Conservation (phyloP, 129 eudicot genomes). For the Artemisia annua region DNA sequence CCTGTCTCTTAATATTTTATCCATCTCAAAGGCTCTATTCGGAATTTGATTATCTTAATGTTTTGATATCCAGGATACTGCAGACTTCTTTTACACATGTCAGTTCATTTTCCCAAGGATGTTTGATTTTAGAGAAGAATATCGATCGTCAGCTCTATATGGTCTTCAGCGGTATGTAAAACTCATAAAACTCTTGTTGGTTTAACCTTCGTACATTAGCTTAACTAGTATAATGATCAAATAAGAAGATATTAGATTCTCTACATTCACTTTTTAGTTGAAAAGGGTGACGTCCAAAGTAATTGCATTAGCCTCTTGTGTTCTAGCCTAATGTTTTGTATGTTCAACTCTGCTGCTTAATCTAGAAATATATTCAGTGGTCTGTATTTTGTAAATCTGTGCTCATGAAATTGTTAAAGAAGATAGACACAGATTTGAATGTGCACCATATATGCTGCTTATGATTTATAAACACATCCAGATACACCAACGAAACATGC, state of each 20-base stretch:
- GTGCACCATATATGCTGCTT: neutral
- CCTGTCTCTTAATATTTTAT: neutral
- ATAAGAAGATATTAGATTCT: conserved; percentile 5
- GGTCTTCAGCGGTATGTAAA: conserved; percentile 22
- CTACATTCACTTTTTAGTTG: neutral
- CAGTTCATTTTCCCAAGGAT: conserved; percentile 5
- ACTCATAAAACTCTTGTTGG: conserved; percentile 1
- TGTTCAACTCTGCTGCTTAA: neutral
- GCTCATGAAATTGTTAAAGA: neutral
- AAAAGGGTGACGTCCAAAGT: conserved; percentile 10
- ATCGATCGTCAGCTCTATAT: conserved; percentile 1
- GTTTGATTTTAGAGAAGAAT: conserved; percentile 20
- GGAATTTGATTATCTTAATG: neutral
- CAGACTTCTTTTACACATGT: conserved; percentile 24
- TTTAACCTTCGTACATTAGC: conserved; percentile 4
- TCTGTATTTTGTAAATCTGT: neutral
- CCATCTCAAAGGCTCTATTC: neutral
- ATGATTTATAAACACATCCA: neutral
- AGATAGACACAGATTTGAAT: neutral
- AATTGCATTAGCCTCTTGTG: conserved; percentile 13
- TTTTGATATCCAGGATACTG: conserved; percentile 4
- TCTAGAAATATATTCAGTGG: neutral
- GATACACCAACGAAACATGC: neutral
- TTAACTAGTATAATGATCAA: conserved; percentile 24
- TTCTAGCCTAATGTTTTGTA: neutral